Evolutionary conservation across 768 basidiomycete genomes (phyloP).

Genomic region (Tylopilus vinaceipallidus): DNA sequence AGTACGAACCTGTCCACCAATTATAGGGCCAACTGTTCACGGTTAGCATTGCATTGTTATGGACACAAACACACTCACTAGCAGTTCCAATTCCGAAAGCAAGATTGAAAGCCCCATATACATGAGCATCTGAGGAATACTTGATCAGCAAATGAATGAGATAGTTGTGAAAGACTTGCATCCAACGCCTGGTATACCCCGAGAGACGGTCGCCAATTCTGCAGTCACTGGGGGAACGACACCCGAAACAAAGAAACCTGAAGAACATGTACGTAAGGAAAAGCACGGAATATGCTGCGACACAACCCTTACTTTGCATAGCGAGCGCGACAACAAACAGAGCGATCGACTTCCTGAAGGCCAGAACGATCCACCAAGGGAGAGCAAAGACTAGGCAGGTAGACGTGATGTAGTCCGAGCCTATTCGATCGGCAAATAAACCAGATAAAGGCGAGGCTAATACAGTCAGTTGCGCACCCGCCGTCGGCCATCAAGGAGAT

Average conservation of each 20-base stretch:
- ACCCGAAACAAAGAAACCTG: conserved; percentile 63
- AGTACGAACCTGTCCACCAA: conserved; percentile 60
- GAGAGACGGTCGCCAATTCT: conserved; percentile 63
- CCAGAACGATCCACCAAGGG: conserved; percentile 63
- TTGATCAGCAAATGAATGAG: not conserved
- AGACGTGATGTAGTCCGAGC: conserved; percentile 53
- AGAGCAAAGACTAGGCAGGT: conserved; percentile 48
- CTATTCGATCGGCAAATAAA: conserved; percentile 52
- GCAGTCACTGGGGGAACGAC: conserved; percentile 60
- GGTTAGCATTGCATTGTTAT: conserved; percentile 1
- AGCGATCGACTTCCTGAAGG: conserved; percentile 50
- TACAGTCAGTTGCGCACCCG: not conserved
- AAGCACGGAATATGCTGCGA: not conserved
- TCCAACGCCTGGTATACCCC: conserved; percentile 59
- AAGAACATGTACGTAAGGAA: not conserved
- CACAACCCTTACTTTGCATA: conserved; percentile 46
- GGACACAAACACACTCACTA: conserved; percentile 37
- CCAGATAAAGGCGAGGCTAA: conserved; percentile 62
- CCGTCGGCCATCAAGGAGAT: not conserved
- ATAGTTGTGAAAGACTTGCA: conserved; percentile 41
- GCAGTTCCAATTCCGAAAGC: conserved; percentile 65
- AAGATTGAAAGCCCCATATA: conserved; percentile 74
- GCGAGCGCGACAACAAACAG: conserved; percentile 41
- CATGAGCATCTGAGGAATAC: conserved; percentile 55
- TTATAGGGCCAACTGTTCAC: conserved; percentile 59